Conservation (phyloP, 306 rosid species). For the Malus orientalis region DNA sequence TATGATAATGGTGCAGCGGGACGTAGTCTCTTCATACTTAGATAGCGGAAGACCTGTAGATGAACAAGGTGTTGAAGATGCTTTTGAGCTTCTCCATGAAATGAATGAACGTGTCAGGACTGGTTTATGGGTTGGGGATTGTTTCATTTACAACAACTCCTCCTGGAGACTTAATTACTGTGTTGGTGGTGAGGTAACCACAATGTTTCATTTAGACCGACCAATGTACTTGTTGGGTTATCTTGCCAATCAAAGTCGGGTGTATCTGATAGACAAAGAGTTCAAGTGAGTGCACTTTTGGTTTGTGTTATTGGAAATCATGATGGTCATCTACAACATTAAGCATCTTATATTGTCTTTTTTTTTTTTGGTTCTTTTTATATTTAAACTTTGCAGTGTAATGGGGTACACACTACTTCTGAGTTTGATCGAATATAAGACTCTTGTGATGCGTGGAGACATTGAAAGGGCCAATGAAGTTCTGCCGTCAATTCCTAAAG, state of each 20-base stretch:
- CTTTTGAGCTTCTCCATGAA: constrained; percentile 97
- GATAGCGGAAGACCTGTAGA: constrained; percentile 80
- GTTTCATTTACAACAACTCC: constrained; percentile 93
- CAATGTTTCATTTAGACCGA: constrained; percentile 99
- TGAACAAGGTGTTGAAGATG: constrained; percentile 98
- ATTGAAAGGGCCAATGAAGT: constrained; percentile 85
- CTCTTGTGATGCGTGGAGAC: constrained; percentile 99
- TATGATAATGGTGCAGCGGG: constrained; percentile 62
- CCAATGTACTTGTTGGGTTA: constrained; percentile 99
- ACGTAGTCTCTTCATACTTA: constrained; percentile 76
- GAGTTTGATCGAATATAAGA: constrained; percentile 95
- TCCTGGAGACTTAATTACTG: constrained; percentile 98
- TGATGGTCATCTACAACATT: constrained; percentile 7
- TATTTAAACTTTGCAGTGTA: constrained; percentile 46
- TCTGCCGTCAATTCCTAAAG: constrained; percentile 91
- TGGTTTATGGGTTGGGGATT: constrained; percentile 99
- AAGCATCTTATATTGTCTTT: neutral
- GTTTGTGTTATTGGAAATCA: constrained; percentile 11
- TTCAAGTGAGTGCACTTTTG: constrained; percentile 68
- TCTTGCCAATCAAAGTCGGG: constrained; percentile 94
- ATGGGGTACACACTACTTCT: constrained; percentile 92
- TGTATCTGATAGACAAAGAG: constrained; percentile 93
- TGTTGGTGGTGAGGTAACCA: constrained; percentile 99
- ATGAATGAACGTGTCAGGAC: constrained; percentile 91
- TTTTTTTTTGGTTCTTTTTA: neutral